Base-by-base conservation (phyloP, 768 basidiomycete species). In the Tylopilus sp. region DNA sequence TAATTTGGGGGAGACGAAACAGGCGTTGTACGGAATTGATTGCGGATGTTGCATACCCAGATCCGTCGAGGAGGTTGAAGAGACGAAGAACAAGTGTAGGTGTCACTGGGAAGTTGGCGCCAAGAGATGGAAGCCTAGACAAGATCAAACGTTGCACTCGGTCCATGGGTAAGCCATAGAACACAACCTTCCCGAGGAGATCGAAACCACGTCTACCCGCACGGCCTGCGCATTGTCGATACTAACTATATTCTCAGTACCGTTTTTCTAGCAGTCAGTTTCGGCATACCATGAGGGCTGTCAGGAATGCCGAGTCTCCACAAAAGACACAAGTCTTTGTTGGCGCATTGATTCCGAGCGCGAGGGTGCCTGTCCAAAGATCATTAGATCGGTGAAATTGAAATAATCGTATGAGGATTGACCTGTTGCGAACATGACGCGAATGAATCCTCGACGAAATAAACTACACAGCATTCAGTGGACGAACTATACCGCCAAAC, bases 341-440 rank as follows among this genome's bases (percentile, higher is more conserved):
- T 1, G 86, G 86, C 0, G 85, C 85, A 59, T 88, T 88, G 59
- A 88, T 88, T 51, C 86, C 87, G 13, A 88, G 71, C 1, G 86
- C 86, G 48, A 88, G 71, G 6, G 85, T 87, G 1, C 81, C 82
- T 82, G 45, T n/a, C 1, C 11, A 17, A 41, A 11, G 36, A 26
- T 31, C 9, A 13, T 58, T 22, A 55, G 36, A 49, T 12, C 4
- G 15, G 7, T 44, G 57, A 10, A 20, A 22, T 48, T 23, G 17
- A 28, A 44, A 26, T 10, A 0, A 4, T 18, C 3, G 3, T 48
- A 25, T 8, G 42, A 15, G 13, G 28, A 44, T 63, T 17, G 44
- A 80, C 81, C 79, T 49, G 85, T 88, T 10, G 86, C 79, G 53
- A 88, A 79, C 28, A 88, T 72, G 6, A 88, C 81, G 18, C 80